phyloP scores from a whole-genome alignment of 148 eudicot species.

The Rhododendron simsii region DNA sequence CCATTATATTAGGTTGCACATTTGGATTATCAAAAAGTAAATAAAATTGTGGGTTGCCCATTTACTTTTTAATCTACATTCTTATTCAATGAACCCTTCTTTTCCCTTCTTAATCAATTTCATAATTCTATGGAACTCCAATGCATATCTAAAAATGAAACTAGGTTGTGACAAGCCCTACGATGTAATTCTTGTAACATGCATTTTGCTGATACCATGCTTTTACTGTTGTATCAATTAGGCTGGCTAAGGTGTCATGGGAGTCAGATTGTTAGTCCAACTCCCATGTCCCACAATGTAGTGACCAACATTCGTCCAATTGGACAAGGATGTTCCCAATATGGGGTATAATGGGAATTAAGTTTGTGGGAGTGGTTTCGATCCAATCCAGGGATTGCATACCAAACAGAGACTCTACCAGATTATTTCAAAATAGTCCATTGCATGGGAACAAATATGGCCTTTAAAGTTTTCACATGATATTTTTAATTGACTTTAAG shows the following conservation, averaged over 20 bases:
- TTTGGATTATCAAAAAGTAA: not conserved
- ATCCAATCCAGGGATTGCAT: not conserved
- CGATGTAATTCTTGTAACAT: not conserved
- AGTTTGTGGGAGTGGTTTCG: not conserved
- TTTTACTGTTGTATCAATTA: not conserved
- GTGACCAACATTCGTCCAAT: not conserved
- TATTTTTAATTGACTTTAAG: not conserved
- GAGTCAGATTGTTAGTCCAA: not conserved
- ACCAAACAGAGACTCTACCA: not conserved
- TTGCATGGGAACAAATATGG: not conserved
- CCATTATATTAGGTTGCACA: not conserved
- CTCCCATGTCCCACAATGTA: not conserved
- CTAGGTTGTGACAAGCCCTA: not conserved
- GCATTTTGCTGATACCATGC: not conserved
- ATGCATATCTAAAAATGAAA: not conserved
- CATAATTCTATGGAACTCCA: not conserved
- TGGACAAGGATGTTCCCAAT: not conserved
- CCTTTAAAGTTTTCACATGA: not conserved
- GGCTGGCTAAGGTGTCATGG: not conserved
- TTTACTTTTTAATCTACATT: not conserved
- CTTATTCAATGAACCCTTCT: not conserved
- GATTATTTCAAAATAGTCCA: not conserved
- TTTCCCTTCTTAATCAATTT: not conserved
- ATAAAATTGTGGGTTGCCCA: not conserved
- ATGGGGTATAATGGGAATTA: not conserved